phyloP scores from a whole-genome alignment of 768 basidiomycete species.

The Russula sp. region DNA sequence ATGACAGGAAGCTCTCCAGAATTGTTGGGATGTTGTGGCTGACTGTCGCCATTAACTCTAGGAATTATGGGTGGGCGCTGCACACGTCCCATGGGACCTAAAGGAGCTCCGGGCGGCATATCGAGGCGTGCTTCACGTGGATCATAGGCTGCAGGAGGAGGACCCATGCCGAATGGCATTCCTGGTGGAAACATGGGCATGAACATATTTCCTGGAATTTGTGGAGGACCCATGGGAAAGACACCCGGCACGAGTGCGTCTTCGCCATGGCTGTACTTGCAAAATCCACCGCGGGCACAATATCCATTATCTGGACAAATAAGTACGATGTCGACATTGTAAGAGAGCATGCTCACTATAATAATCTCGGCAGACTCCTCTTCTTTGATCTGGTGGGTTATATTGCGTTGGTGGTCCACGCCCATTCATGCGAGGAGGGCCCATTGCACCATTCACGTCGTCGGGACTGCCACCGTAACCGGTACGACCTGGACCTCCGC shows the following conservation, averaged over 20 bases:
- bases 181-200: slow-evolving; percentile 65
- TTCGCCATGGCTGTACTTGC: slow-evolving; percentile 91
- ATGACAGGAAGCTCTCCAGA: slow-evolving; percentile 81
- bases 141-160: slow-evolving; percentile 58
- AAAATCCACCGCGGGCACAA: slow-evolving; percentile 82
- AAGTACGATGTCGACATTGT: slow-evolving; percentile 21
- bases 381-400: slow-evolving; percentile 67
- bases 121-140: slow-evolving; percentile 79
- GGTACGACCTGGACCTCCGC: slow-evolving; percentile 33
- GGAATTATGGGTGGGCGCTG: slow-evolving; percentile 58
- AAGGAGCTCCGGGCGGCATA: slow-evolving; percentile 53
- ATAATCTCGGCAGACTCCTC: slow-evolving; percentile 87
- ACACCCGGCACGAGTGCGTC: slow-evolving; percentile 78
- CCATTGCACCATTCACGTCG: slow-evolving; percentile 33
- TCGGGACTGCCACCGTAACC: slow-evolving; percentile 38
- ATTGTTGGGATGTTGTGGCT: slow-evolving; percentile 39
- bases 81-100: slow-evolving; percentile 38
- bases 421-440: slow-evolving; percentile 29
- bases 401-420: slow-evolving; percentile 42
- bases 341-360: slow-evolving; percentile 60
- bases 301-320: slow-evolving; percentile 72
- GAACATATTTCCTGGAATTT: slow-evolving; percentile 50
- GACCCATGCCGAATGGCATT: slow-evolving; percentile 54
- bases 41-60: slow-evolving; percentile 48
- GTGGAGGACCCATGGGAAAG: slow-evolving; percentile 51